These are phyloP conservation scores for Penicillium maclennaniae DNA, from an alignment of 495 filamentous ascomycete genomes.

Conservation along the genomic window DNA sequence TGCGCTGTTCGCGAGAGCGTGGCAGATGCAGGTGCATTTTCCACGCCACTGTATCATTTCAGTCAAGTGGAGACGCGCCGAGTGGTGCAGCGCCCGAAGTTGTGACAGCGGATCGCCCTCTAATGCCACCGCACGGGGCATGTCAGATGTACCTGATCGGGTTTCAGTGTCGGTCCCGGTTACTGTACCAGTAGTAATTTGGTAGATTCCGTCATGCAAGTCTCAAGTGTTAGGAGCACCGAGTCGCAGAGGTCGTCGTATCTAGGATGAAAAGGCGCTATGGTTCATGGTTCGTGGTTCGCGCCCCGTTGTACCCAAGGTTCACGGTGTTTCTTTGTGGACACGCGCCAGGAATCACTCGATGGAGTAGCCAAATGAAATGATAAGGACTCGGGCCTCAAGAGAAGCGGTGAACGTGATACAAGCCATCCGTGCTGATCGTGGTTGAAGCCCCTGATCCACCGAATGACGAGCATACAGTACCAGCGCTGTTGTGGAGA, in stretches of 20 bases:
- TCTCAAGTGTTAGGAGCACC: too few relatives aligned
- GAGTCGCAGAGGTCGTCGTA: not conserved
- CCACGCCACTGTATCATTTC: conserved; percentile 17
- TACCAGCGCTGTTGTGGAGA: conserved; percentile 19
- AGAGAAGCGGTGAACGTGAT: conserved; percentile 31
- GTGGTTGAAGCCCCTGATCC: conserved; percentile 27
- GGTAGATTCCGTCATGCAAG: too few relatives aligned
- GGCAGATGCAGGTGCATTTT: conserved; percentile 34
- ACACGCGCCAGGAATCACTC: not conserved
- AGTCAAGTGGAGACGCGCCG: conserved; percentile 30
- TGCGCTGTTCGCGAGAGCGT: conserved; percentile 39
- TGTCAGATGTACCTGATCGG: conserved; percentile 25
- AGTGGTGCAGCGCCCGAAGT: conserved; percentile 27
- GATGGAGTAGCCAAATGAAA: not conserved
- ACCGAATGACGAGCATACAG: conserved; percentile 33
- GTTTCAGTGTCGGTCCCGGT: not conserved
- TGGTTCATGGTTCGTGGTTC: conserved; percentile 14
- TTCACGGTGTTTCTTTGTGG: not conserved
- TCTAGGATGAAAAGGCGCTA: not conserved
- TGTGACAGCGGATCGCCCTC: conserved; percentile 42
- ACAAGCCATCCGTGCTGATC: conserved; percentile 22
- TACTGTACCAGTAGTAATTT: not conserved
- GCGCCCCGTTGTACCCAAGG: conserved; percentile 9
- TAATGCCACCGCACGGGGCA: conserved; percentile 23
- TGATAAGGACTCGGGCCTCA: conserved; percentile 12